Percentiles rank a stretch among this genome's conserved stretches.
phyloP scores from a whole-genome alignment of 1,284 basidiomycete genomes.

The Tranzscheliella williamsii region DNA sequence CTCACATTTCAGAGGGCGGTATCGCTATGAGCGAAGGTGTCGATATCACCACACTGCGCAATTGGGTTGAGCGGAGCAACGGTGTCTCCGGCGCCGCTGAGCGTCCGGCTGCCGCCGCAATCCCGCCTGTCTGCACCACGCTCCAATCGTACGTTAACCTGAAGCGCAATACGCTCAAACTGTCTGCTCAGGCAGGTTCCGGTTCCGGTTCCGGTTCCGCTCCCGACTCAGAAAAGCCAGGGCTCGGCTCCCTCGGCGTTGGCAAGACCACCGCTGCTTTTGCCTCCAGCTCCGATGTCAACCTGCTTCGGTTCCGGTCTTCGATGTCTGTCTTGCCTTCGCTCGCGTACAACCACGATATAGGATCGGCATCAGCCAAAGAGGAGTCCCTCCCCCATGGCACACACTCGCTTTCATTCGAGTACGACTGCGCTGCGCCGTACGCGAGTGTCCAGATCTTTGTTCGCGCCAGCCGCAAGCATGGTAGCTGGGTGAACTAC shows the following conservation, averaged over 20 bases:
- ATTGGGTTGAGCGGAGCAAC: constrained; percentile 46
- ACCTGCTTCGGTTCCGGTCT: constrained; percentile 15
- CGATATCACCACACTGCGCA: constrained; percentile 39
- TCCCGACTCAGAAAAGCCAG: not conserved
- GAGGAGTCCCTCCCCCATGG: constrained; percentile 15
- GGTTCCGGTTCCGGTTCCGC: not conserved
- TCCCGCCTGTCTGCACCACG: constrained; percentile 46
- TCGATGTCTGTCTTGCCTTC: constrained; percentile 28
- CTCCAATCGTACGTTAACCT: constrained; percentile 56
- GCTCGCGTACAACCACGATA: constrained; percentile 8
- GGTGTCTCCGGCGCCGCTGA: constrained; percentile 3
- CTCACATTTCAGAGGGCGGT: constrained; percentile 1
- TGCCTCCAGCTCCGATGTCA: constrained; percentile 7
- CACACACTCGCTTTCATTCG: constrained; percentile 51
- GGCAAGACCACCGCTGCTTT: not conserved
- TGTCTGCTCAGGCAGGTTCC: constrained; percentile 6
- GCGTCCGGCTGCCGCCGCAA: not conserved
- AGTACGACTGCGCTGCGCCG: constrained; percentile 54
- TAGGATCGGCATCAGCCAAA: not conserved
- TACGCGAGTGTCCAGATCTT: constrained; percentile 51
- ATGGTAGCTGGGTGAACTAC: constrained; percentile 49
- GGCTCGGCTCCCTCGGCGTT: not conserved
- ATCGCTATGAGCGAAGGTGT: constrained; percentile 52
- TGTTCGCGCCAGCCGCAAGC: constrained; percentile 50
- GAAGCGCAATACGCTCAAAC: constrained; percentile 52